A percentile compares a stretch with the other conserved stretches of the same genome.
phyloP scores from a whole-genome alignment of 495 filamentous ascomycete species.

The Beverwykella pulmonaria region DNA sequence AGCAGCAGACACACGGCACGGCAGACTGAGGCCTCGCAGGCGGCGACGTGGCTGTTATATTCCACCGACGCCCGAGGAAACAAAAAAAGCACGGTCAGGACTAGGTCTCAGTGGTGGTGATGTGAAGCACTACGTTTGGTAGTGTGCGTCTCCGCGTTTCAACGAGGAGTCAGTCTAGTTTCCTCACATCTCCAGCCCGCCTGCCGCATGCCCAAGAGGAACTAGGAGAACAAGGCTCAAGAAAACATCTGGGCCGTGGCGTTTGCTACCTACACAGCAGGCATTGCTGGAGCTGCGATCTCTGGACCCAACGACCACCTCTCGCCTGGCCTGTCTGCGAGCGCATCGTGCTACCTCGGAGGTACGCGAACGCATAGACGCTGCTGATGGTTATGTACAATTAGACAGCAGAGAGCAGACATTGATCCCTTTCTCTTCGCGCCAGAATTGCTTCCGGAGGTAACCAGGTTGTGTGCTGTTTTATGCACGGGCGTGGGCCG shows the following conservation, averaged over 20 bases:
- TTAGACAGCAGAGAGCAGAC: too few relatives aligned
- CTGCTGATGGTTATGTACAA: too few relatives aligned
- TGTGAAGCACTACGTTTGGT: slow-evolving; percentile 26
- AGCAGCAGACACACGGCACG: neutral
- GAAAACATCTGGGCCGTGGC: neutral
- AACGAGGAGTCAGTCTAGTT: slow-evolving; percentile 11
- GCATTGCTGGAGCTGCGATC: neutral
- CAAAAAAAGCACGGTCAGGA: slow-evolving; percentile 14
- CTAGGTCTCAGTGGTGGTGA: slow-evolving; percentile 15
- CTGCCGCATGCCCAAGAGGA: neutral
- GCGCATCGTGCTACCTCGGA: neutral
- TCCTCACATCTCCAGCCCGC: neutral
- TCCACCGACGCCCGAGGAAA: neutral
- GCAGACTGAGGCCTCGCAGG: slow-evolving; percentile 26
- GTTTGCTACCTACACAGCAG: neutral
- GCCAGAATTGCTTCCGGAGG: neutral
- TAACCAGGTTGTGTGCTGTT: neutral
- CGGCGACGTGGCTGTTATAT: slow-evolving; percentile 17
- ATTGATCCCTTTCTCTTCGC: neutral
- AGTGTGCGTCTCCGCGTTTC: slow-evolving; percentile 22
- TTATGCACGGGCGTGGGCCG: neutral
- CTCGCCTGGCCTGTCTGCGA: too few relatives aligned
- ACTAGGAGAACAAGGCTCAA: neutral
- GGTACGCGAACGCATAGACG: neutral
- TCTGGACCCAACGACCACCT: neutral